Percentiles rank a stretch among this genome's conserved stretches.
These are phyloP conservation scores for Agapanthus africanus DNA, from an alignment of 106 monocot genomes.

Conservation along the genomic window DNA sequence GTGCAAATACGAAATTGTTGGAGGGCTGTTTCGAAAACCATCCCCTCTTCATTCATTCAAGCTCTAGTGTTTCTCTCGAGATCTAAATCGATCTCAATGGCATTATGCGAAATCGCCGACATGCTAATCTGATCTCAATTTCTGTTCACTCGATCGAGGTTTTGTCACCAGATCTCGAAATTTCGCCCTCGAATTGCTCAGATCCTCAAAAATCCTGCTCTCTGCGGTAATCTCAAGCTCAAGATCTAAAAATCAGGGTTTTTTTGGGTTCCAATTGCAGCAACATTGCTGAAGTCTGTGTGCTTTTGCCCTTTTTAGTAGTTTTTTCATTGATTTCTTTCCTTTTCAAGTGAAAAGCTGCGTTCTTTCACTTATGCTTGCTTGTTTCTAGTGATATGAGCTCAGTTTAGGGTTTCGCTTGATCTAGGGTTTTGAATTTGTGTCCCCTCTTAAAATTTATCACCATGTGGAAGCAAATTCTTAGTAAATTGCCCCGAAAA, in stretches of 20 bases:
- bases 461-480: too few relatives aligned
- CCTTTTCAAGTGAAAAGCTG: not conserved
- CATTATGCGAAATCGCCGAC: not conserved
- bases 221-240: slow-evolving; percentile 1
- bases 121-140: not conserved
- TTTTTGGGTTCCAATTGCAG: not conserved
- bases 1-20: not conserved
- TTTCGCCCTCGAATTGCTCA: not conserved
- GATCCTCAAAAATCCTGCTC: not conserved
- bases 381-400: too few relatives aligned
- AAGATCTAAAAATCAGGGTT: not conserved
- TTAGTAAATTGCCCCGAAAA: too few relatives aligned
- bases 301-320: not conserved
- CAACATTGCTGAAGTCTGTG: slow-evolving; percentile 3
- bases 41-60: not conserved
- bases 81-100: slow-evolving; percentile 8
- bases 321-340: not conserved
- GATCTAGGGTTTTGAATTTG: too few relatives aligned
- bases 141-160: not conserved
- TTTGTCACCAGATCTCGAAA: slow-evolving; percentile 2
- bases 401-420: too few relatives aligned
- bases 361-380: too few relatives aligned
- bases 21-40: not conserved
- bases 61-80: not conserved
- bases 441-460: too few relatives aligned